These are phyloP conservation scores for Eucalyptus erythrocorys DNA, from an alignment of 345 rosid species.

Conservation along the genomic window DNA sequence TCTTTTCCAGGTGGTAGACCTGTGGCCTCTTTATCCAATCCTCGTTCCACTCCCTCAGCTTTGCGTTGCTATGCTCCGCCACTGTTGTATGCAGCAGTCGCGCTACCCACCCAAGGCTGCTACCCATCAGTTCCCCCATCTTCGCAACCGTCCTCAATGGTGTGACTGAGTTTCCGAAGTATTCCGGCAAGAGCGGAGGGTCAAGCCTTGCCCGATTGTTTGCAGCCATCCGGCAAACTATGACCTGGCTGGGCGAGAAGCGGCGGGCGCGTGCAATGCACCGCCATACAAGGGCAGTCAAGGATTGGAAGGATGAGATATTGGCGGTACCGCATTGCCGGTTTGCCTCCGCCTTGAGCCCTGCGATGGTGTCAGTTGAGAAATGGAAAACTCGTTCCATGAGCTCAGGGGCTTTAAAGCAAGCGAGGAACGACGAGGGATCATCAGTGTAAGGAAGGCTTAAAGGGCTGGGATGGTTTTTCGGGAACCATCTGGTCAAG, in stretches of 20 bases:
- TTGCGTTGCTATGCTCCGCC: conserved; percentile 23
- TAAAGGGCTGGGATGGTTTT: conserved; percentile 25
- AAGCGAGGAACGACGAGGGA: conserved; percentile 33
- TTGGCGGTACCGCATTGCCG: conserved; percentile 19
- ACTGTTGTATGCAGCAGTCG: conserved; percentile 41
- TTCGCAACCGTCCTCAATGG: conserved; percentile 22
- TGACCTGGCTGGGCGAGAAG: conserved; percentile 17
- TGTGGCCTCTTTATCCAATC: conserved; percentile 37
- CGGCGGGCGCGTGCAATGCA: conserved; percentile 34
- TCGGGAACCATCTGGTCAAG: conserved; percentile 42
- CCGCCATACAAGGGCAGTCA: conserved; percentile 60
- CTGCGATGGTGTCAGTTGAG: conserved; percentile 35
- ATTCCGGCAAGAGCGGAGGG: conserved; percentile 31
- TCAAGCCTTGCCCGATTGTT: conserved; percentile 44
- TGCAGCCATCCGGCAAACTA: conserved; percentile 42
- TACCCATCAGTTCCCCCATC: conserved; percentile 37
- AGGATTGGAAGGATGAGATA: conserved; percentile 64
- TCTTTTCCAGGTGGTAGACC: conserved; percentile 21
- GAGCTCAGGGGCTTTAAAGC: conserved; percentile 29
- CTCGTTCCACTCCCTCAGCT: conserved; percentile 14
- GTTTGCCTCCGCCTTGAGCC: conserved; percentile 46
- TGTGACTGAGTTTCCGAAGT: conserved; percentile 53
- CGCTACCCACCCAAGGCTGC: conserved; percentile 65
- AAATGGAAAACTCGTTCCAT: conserved; percentile 53
- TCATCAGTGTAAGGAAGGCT: conserved; percentile 38